Conservation (phyloP, 1,284 basidiomycete species). For the Sanguinoderma infundibulare region DNA sequence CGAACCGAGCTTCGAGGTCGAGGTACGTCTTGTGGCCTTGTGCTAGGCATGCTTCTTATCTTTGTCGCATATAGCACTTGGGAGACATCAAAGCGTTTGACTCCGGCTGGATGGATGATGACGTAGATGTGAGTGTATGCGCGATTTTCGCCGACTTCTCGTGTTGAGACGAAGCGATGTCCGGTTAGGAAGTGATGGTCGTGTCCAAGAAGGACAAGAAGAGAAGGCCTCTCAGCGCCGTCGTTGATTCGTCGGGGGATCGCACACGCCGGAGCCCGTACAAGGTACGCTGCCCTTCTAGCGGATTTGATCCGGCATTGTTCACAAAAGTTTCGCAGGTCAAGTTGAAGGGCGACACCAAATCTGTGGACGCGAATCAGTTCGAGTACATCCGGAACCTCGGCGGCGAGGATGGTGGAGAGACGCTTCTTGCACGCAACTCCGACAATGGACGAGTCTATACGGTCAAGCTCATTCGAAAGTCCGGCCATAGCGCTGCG, state of each 20-base stretch:
- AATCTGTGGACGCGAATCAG: slow-evolving; percentile 17
- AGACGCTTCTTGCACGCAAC: slow-evolving; percentile 25
- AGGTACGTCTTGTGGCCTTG: slow-evolving; percentile 9
- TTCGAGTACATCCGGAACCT: slow-evolving; percentile 27
- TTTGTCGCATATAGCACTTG: slow-evolving; percentile 11
- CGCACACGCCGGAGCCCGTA: background rate
- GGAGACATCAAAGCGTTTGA: slow-evolving; percentile 26
- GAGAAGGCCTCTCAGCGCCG: slow-evolving; percentile 21
- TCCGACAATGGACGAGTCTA: slow-evolving; percentile 42
- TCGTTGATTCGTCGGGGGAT: slow-evolving; percentile 18
- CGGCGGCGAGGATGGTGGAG: slow-evolving; percentile 6
- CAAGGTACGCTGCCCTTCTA: slow-evolving; percentile 1
- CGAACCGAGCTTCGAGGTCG: slow-evolving; percentile 27
- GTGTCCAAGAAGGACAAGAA: slow-evolving; percentile 26
- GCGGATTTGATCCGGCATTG: background rate
- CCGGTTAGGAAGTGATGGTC: slow-evolving; percentile 29
- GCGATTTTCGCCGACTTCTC: background rate
- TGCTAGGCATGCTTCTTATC: background rate
- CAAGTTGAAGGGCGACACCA: background rate
- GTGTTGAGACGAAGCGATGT: background rate
- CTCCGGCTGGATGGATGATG: slow-evolving; percentile 36
- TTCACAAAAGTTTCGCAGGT: background rate
- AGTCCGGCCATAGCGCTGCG: slow-evolving; percentile 51
- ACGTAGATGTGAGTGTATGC: slow-evolving; percentile 32
- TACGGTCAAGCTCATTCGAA: slow-evolving; percentile 67